Conservation (phyloP, 106 monocot genomes). For the Platanthera zijinensis region DNA sequence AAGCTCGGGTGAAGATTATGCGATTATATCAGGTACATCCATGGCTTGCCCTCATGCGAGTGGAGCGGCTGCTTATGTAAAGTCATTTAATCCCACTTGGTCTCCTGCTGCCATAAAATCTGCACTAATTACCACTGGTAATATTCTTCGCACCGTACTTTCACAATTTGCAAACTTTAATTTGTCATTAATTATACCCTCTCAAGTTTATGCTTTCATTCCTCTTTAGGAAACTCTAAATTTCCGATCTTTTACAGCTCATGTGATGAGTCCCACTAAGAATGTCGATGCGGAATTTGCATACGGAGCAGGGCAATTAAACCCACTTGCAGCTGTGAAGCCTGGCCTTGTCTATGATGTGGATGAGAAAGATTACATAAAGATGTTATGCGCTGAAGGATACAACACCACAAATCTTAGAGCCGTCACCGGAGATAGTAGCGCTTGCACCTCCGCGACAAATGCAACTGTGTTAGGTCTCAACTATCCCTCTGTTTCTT, state of each 20-base stretch:
- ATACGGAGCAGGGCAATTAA: constrained; percentile 20
- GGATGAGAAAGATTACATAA: constrained; percentile 9
- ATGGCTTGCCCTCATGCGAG: constrained; percentile 27
- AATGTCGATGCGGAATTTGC: constrained; percentile 18
- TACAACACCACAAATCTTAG: constrained; percentile 10
- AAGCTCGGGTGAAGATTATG: neutral
- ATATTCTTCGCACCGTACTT: too few relatives aligned
- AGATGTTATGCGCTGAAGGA: constrained; percentile 17
- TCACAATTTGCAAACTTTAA: too few relatives aligned
- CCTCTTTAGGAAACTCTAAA: too few relatives aligned
- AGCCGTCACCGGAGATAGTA: constrained; percentile 16
- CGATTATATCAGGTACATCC: constrained; percentile 32
- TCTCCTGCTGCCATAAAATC: too few relatives aligned
- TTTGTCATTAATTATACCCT: too few relatives aligned
- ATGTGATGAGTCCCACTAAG: constrained; percentile 7
- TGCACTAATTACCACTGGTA: constrained; percentile 1
- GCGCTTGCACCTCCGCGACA: constrained; percentile 6
- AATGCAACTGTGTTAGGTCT: constrained; percentile 13
- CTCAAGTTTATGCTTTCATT: too few relatives aligned
- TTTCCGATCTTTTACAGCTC: neutral
- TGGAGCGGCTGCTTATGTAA: too few relatives aligned
- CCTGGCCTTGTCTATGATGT: constrained; percentile 22
- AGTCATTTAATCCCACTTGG: too few relatives aligned
- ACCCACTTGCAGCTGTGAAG: constrained; percentile 12
- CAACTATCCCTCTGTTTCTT: constrained; percentile 20